These are phyloP conservation scores for Sphagnurus paluster DNA, from an alignment of 1,284 basidiomycete species.

Conservation along the genomic window DNA sequence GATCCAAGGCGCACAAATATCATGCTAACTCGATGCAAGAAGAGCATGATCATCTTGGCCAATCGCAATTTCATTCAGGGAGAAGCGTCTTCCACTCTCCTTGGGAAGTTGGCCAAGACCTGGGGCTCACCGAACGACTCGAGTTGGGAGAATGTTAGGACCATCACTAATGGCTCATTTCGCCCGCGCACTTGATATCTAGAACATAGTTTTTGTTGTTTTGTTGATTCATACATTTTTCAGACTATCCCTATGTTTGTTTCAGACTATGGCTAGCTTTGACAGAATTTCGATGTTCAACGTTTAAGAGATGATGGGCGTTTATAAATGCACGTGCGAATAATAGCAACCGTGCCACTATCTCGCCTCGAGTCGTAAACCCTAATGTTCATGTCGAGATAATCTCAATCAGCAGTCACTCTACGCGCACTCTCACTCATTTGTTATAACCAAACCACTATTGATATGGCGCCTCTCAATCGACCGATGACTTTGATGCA, in stretches of 20 bases:
- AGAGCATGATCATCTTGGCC: slow-evolving; percentile 54
- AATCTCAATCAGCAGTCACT: slow-evolving; percentile 1
- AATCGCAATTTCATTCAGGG: slow-evolving; percentile 46
- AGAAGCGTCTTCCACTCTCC: slow-evolving; percentile 39
- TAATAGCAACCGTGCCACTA: too few species aligned
- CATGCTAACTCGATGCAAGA: slow-evolving; percentile 65
- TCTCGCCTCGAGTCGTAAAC: neutral
- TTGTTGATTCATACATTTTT: too few species aligned
- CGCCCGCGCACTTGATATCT: slow-evolving; percentile 5
- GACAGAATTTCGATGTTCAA: too few species aligned
- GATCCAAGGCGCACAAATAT: slow-evolving; percentile 55
- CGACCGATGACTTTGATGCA: slow-evolving; percentile 23
- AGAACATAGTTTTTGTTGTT: neutral
- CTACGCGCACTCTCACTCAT: slow-evolving; percentile 2
- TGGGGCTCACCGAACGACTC: slow-evolving; percentile 29
- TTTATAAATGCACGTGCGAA: too few species aligned
- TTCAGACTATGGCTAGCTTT: too few species aligned
- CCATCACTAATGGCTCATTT: slow-evolving; percentile 12
- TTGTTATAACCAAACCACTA: neutral
- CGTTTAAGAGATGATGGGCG: too few species aligned
- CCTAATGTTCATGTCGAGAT: neutral
- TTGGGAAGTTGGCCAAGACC: slow-evolving; percentile 45
- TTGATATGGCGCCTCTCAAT: slow-evolving; percentile 17
- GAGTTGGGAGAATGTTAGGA: slow-evolving; percentile 35
- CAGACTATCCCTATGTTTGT: too few species aligned